Conservation (phyloP, 225 moss, liverwort and hornwort genomes). For the Neckera pumila region DNA sequence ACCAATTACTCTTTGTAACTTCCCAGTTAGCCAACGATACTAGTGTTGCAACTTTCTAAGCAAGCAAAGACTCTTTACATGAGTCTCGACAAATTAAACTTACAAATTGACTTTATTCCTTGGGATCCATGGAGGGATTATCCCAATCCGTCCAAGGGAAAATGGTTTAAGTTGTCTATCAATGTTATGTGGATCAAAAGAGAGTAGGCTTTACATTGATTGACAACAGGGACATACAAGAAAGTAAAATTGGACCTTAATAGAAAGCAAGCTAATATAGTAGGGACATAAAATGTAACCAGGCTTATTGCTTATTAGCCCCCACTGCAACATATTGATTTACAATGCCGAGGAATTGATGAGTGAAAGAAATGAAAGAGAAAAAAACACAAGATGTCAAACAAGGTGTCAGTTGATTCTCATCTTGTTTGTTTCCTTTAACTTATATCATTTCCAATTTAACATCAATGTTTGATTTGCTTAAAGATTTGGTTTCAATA, state of each 20-base stretch:
- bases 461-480: not conserved
- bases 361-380: not conserved
- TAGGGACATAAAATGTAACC: not conserved
- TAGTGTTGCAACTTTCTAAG: fast-evolving
- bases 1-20: too few relatives aligned
- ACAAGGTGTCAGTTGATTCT: not conserved
- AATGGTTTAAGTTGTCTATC: too few relatives aligned
- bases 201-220: not conserved
- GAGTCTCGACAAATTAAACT: not conserved
- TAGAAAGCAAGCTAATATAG: not conserved
- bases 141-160: not conserved
- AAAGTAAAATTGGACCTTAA: not conserved
- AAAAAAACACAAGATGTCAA: not conserved
- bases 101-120: too few relatives aligned
- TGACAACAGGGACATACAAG: not conserved
- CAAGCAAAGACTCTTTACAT: too few relatives aligned
- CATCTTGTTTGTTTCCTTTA: not conserved
- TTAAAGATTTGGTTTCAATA: not conserved
- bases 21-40: too few relatives aligned
- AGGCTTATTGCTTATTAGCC: too few relatives aligned
- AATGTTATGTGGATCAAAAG: not conserved
- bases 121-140: fast-evolving
- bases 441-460: not conserved
- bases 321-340: too few relatives aligned
- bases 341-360: not conserved